Percentiles rank a stretch among this genome's conserved stretches.
phyloP scores from a whole-genome alignment of 1,284 basidiomycete species.

The Papiliotrema nemorosa region DNA sequence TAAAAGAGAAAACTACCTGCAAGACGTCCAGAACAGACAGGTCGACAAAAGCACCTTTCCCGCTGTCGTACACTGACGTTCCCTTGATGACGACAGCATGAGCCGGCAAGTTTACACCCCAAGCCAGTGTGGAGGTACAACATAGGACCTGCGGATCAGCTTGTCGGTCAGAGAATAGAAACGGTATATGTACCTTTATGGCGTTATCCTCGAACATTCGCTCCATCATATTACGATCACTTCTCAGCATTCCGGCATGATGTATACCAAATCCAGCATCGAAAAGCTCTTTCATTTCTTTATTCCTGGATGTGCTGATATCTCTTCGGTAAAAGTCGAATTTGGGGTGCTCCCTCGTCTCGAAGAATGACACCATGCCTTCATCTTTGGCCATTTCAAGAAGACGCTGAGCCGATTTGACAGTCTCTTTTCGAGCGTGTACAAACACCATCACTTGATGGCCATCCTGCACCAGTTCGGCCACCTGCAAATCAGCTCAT shows the following conservation, averaged over 20 bases:
- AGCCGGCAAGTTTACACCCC: conserved; percentile 99
- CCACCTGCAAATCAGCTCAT: conserved; percentile 53
- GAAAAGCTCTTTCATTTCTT: conserved; percentile 95
- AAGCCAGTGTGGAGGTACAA: conserved; percentile 96
- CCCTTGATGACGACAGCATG: conserved; percentile 99
- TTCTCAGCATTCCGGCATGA: conserved; percentile 96
- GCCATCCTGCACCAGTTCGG: conserved; percentile 74
- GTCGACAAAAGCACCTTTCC: conserved; percentile 85
- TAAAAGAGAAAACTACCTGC: no score
- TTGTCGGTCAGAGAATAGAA: no score
- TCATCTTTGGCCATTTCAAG: conserved; percentile 76
- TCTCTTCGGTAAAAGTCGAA: conserved; percentile 73
- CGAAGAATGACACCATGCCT: conserved; percentile 71
- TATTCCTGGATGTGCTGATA: conserved; percentile 75
- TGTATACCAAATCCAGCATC: conserved; percentile 95
- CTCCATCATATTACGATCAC: conserved; percentile 94
- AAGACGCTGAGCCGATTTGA: conserved; percentile 83
- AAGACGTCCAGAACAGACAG: conserved; percentile 93
- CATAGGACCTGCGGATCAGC: conserved; percentile 69
- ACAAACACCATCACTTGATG: conserved; percentile 99
- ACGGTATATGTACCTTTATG: conserved; percentile 73
- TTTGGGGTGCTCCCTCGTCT: conserved; percentile 71
- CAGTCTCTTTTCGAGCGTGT: conserved; percentile 96
- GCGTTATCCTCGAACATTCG: conserved; percentile 84
- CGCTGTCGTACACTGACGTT: conserved; percentile 91